A percentile compares a stretch with the other conserved stretches of the same genome.
Evolutionary conservation across 768 basidiomycete species (phyloP).

Genomic region (Hygrophorus russula): DNA sequence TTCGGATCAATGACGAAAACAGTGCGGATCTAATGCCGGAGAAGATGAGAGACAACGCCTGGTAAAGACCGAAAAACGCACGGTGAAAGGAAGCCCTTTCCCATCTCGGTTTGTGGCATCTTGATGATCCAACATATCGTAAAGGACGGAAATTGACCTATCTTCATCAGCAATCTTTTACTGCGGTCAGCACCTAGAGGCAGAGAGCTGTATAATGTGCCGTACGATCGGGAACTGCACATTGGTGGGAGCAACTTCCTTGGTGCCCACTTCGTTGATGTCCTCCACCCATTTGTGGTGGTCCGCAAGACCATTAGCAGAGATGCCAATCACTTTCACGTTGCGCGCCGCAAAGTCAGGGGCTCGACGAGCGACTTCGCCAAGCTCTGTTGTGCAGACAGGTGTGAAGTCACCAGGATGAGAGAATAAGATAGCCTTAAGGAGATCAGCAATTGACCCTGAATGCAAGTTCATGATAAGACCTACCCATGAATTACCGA

Average conservation of each 20-base stretch:
- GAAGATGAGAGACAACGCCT: not conserved
- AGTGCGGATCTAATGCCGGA: constrained; percentile 61
- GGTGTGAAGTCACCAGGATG: constrained; percentile 93
- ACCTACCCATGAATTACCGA: constrained; percentile 78
- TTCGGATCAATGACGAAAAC: constrained; percentile 98
- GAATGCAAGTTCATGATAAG: not conserved
- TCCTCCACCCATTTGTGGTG: constrained; percentile 87
- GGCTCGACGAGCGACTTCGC: constrained; percentile 83
- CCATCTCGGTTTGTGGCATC: constrained; percentile 82
- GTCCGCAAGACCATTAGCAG: constrained; percentile 78
- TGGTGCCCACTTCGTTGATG: constrained; percentile 72
- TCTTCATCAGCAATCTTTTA: constrained; percentile 84
- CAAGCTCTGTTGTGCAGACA: constrained; percentile 94
- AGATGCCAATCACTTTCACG: constrained; percentile 91
- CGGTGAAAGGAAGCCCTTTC: constrained; percentile 92
- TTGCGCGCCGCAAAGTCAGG: constrained; percentile 77
- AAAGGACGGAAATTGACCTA: constrained; percentile 72
- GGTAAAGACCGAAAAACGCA: constrained; percentile 15
- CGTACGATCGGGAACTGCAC: constrained; percentile 89
- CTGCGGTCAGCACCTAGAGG: not conserved
- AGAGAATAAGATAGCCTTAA: constrained; percentile 79
- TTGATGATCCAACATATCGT: constrained; percentile 95
- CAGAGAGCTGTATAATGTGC: constrained; percentile 5
- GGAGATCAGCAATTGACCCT: constrained; percentile 3
- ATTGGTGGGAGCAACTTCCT: constrained; percentile 48